These are phyloP conservation scores for Linnemannia zychae DNA, from an alignment of 192 early-diverging fungal species.

Conservation along the genomic window DNA sequence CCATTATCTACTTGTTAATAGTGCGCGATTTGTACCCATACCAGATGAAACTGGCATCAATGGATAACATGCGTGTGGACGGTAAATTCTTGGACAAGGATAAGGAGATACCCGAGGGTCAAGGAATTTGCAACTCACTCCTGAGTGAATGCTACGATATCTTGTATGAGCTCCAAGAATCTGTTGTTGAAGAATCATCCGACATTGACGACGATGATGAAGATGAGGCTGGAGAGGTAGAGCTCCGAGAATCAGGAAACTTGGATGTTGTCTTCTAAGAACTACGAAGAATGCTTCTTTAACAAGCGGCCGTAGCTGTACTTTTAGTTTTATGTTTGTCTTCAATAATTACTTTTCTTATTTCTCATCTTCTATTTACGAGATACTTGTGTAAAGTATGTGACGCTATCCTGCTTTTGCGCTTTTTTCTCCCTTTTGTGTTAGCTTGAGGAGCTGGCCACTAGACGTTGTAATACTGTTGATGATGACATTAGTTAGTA, in stretches of 20 bases:
- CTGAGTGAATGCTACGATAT: conserved; percentile 93
- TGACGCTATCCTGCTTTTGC: conserved; percentile 29
- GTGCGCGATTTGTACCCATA: conserved; percentile 86
- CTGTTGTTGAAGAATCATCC: conserved; percentile 58
- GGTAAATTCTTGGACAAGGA: conserved; percentile 91
- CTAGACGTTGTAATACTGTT: conserved; percentile 53
- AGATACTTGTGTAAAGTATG: background rate
- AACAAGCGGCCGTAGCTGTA: background rate
- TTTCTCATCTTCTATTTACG: background rate
- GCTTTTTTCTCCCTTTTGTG: conserved; percentile 58
- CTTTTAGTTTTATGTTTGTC: background rate
- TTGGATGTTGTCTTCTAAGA: conserved; percentile 43
- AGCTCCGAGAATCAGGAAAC: conserved; percentile 43
- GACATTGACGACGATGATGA: conserved; percentile 20
- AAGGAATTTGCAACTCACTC: conserved; percentile 86
- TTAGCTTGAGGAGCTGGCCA: conserved; percentile 61
- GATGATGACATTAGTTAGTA: background rate
- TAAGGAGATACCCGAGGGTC: conserved; percentile 86
- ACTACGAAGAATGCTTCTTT: background rate
- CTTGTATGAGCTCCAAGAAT: conserved; percentile 78
- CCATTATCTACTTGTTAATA: conserved; percentile 19
- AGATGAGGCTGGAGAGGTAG: background rate
- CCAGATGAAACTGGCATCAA: conserved; percentile 87
- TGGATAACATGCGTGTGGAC: conserved; percentile 85
- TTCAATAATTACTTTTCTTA: conserved; percentile 5